phyloP scores from a whole-genome alignment of 495 filamentous ascomycete species.

The Aspergillus carlsbadensis region DNA sequence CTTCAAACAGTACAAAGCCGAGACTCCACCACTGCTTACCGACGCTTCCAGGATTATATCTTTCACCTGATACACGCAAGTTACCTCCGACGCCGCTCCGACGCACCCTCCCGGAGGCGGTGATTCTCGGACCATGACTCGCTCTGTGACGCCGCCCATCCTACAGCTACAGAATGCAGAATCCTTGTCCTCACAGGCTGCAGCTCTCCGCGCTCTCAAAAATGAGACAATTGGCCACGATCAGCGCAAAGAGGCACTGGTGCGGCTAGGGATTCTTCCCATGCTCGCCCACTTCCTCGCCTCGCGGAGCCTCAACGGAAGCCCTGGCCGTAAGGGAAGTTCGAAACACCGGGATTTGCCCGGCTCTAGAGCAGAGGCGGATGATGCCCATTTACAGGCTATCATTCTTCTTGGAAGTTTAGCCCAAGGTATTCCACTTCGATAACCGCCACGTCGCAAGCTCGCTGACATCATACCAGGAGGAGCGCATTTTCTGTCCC shows the following conservation, averaged over 20 bases:
- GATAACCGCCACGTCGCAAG: background rate
- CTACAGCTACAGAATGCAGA: constrained; percentile 61
- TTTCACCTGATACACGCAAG: background rate
- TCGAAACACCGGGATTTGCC: constrained; percentile 18
- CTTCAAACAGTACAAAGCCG: background rate
- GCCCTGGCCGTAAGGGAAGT: constrained; percentile 36
- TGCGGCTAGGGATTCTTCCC: constrained; percentile 67
- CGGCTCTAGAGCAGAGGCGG: constrained; percentile 46
- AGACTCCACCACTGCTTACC: too few relatives aligned
- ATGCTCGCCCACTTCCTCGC: constrained; percentile 62
- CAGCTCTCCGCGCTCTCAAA: constrained; percentile 70
- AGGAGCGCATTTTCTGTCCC: constrained; percentile 73
- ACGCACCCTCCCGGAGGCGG: constrained; percentile 29
- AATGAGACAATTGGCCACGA: constrained; percentile 88
- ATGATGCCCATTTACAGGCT: constrained; percentile 71
- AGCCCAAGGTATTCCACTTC: constrained; percentile 64
- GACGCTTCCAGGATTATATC: background rate
- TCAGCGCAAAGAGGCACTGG: constrained; percentile 76
- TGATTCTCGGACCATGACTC: constrained; percentile 46
- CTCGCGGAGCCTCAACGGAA: constrained; percentile 33
- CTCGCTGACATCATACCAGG: constrained; percentile 50
- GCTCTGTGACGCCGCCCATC: constrained; percentile 50
- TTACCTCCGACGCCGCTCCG: background rate
- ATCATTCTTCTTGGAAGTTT: constrained; percentile 79
- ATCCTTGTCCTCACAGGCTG: constrained; percentile 59